Evolutionary conservation across 495 filamentous ascomycete species (phyloP).

Genomic region (Aspergillus mulundensis): DNA sequence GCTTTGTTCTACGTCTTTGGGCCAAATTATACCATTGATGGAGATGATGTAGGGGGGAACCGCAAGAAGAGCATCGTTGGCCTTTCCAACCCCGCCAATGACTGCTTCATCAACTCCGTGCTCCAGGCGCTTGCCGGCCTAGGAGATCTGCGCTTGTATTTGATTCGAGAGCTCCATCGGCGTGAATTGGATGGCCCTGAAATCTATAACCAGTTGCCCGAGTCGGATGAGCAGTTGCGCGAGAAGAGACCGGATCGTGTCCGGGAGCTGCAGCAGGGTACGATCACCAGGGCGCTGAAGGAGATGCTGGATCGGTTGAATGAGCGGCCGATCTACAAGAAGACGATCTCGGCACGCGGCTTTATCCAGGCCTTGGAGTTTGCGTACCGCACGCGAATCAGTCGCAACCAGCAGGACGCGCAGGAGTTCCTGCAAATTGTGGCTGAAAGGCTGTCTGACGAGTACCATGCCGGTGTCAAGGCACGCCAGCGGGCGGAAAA

Average conservation of each 20-base stretch:
- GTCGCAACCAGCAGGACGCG: slow-evolving; percentile 94
- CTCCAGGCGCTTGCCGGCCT: slow-evolving; percentile 93
- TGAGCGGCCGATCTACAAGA: slow-evolving; percentile 87
- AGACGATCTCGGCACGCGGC: slow-evolving; percentile 79
- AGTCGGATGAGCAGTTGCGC: slow-evolving; percentile 39
- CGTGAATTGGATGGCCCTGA: slow-evolving; percentile 69
- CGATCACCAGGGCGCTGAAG: slow-evolving; percentile 86
- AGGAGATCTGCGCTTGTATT: slow-evolving; percentile 82
- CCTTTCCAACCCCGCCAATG: slow-evolving; percentile 86
- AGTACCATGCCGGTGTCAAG: slow-evolving; percentile 79
- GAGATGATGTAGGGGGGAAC: slow-evolving; percentile 58
- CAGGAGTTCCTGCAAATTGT: slow-evolving; percentile 96
- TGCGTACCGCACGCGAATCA: slow-evolving; percentile 85
- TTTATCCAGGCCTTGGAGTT: slow-evolving; percentile 80
- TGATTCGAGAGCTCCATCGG: slow-evolving; percentile 84
- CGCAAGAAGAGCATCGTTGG: slow-evolving; percentile 89
- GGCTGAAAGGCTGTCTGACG: slow-evolving; percentile 84
- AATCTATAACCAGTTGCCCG: slow-evolving; percentile 58
- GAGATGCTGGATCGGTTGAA: slow-evolving; percentile 90
- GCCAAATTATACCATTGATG: slow-evolving; percentile 90
- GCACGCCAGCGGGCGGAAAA: slow-evolving; percentile 51
- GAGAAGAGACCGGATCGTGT: slow-evolving; percentile 57
- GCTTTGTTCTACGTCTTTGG: slow-evolving; percentile 95
- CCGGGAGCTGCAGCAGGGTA: slow-evolving; percentile 69
- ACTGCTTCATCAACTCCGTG: slow-evolving; percentile 99